These are phyloP conservation scores for Cercospora beticola DNA, from an alignment of 2,329 filamentous ascomycete genomes.

Conservation along the genomic window DNA sequence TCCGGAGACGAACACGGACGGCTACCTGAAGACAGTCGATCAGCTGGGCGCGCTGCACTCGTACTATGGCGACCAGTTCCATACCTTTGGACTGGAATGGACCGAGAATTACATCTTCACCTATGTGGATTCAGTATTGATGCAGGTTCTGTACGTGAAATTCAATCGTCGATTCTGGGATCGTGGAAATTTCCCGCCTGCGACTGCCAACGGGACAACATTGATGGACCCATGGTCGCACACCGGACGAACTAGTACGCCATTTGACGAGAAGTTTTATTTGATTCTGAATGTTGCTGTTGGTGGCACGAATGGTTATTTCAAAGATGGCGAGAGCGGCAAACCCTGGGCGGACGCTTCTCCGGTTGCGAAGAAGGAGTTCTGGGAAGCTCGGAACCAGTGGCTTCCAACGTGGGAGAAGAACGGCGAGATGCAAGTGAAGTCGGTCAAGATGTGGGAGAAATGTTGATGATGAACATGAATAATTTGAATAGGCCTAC, in stretches of 20 bases:
- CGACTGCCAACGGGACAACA: slow-evolving; percentile 38
- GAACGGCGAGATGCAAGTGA: slow-evolving; percentile 43
- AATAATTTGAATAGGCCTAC: not conserved
- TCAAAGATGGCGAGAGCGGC: slow-evolving; percentile 65
- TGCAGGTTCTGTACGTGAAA: slow-evolving; percentile 75
- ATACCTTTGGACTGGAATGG: slow-evolving; percentile 83
- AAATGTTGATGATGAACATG: slow-evolving; percentile 29
- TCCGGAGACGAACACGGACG: slow-evolving; percentile 68
- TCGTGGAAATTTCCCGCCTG: slow-evolving; percentile 40
- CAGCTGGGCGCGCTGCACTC: slow-evolving; percentile 74
- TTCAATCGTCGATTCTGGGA: slow-evolving; percentile 43
- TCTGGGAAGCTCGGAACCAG: slow-evolving; percentile 60
- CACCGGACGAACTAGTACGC: slow-evolving; percentile 39
- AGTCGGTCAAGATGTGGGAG: slow-evolving; percentile 50
- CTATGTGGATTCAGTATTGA: slow-evolving; percentile 75
- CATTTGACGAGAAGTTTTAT: slow-evolving; percentile 45
- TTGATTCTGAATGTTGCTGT: slow-evolving; percentile 45
- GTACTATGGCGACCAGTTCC: slow-evolving; percentile 66
- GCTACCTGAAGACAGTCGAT: slow-evolving; percentile 79
- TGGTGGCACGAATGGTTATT: slow-evolving; percentile 63
- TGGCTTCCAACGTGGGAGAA: slow-evolving; percentile 42
- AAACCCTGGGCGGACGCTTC: slow-evolving; percentile 80
- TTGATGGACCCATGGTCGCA: slow-evolving; percentile 41
- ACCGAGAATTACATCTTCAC: slow-evolving; percentile 85
- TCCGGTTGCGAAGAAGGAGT: slow-evolving; percentile 67